Percentiles rank a stretch among this genome's conserved stretches.
These are phyloP conservation scores for Paramecium biaurelia DNA, from an alignment of 73 alveolate genomes.

Conservation along the genomic window DNA sequence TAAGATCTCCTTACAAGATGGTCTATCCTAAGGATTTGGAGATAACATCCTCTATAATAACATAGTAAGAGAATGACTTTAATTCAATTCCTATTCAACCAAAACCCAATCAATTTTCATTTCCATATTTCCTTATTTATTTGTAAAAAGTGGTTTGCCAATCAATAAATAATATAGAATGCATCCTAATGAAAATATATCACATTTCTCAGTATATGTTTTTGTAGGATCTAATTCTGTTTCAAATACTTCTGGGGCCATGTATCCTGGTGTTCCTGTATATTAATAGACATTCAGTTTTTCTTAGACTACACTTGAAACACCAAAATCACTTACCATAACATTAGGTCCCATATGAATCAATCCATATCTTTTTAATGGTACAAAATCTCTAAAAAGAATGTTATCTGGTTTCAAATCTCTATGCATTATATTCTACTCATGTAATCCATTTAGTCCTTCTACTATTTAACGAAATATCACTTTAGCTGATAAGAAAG, in stretches of 20 bases:
- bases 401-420: constrained; percentile 63
- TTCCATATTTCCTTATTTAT: not conserved
- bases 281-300: constrained; percentile 3
- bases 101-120: constrained; percentile 27
- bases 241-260: constrained; percentile 70
- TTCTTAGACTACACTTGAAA: constrained; percentile 1
- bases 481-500: constrained; percentile 35
- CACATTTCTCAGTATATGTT: constrained; percentile 51
- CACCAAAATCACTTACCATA: constrained; percentile 40
- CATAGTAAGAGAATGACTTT: constrained; percentile 26
- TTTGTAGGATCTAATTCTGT: constrained; percentile 44
- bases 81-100: constrained; percentile 37
- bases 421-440: constrained; percentile 64
- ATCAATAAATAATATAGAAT: constrained; percentile 45
- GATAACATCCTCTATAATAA: constrained; percentile 26
- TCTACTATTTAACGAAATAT: constrained; percentile 55
- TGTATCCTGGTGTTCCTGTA: constrained; percentile 63
- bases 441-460: constrained; percentile 35
- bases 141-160: constrained; percentile 43
- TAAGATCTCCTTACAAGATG: constrained; percentile 22
- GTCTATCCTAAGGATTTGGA: constrained; percentile 23
- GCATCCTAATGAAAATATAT: constrained; percentile 67
- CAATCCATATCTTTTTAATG: constrained; percentile 21
- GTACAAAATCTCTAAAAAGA: constrained; percentile 33
- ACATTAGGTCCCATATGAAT: constrained; percentile 12